Evolutionary conservation across 1,139 yeast genomes (phyloP).

Genomic region (Candida glucosophila): DNA sequence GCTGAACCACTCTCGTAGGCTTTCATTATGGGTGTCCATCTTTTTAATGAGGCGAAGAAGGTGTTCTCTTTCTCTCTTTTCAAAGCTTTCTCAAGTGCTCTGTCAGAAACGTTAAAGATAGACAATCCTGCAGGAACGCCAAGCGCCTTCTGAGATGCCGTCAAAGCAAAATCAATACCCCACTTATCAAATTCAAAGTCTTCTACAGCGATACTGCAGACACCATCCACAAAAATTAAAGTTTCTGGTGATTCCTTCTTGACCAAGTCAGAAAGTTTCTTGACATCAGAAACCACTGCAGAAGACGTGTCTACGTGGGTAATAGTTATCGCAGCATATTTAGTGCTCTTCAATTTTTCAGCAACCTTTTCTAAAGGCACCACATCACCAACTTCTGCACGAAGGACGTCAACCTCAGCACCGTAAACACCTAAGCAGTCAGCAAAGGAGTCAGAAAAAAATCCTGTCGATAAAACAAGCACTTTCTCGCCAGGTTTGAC

Average conservation of each 20-base stretch:
- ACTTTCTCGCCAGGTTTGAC: conserved; percentile 60
- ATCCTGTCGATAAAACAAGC: conserved; percentile 85
- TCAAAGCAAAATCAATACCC: conserved; percentile 82
- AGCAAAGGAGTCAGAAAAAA: conserved; percentile 81
- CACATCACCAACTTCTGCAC: conserved; percentile 66
- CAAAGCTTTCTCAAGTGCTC: conserved; percentile 62
- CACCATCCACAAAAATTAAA: conserved; percentile 83
- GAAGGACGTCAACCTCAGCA: conserved; percentile 55
- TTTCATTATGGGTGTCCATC: conserved; percentile 86
- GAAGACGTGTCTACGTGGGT: conserved; percentile 97
- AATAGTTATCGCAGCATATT: conserved; percentile 67
- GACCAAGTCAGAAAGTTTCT: conserved; percentile 52
- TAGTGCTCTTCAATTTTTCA: conserved; percentile 37
- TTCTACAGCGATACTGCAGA: conserved; percentile 90
- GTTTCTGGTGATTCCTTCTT: conserved; percentile 69
- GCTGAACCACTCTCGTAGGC: conserved; percentile 79
- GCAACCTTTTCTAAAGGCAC: conserved; percentile 55
- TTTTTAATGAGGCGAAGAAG: conserved; percentile 67
- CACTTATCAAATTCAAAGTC: conserved; percentile 77
- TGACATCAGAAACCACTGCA: conserved; percentile 74
- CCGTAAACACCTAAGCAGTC: conserved; percentile 70
- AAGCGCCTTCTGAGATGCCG: conserved; percentile 93
- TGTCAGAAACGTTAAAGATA: conserved; percentile 63
- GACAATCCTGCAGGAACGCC: conserved; percentile 94
- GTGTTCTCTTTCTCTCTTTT: conserved; percentile 48